phyloP scores from a whole-genome alignment of 2,329 filamentous ascomycete species.

The Nectriaceae sp. region DNA sequence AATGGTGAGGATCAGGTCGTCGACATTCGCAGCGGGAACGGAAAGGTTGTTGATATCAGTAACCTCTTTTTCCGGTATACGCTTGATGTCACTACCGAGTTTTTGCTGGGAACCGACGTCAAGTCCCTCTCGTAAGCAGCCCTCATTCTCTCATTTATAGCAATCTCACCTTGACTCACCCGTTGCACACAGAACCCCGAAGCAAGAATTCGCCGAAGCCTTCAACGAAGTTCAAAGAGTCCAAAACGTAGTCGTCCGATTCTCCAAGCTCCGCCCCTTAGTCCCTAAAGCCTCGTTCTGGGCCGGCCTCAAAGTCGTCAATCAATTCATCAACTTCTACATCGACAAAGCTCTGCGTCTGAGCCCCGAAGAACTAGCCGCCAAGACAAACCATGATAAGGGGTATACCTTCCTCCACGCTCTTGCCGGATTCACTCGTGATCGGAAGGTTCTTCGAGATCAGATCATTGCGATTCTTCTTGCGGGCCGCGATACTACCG shows the following conservation, averaged over 20 bases:
- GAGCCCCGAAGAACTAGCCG: slow-evolving; percentile 68
- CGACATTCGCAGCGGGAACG: slow-evolving; percentile 61
- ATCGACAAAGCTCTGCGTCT: slow-evolving; percentile 74
- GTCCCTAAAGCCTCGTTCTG: slow-evolving; percentile 68
- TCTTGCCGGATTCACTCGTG: slow-evolving; percentile 77
- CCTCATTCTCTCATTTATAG: background rate
- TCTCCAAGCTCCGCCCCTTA: slow-evolving; percentile 62
- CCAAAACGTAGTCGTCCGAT: slow-evolving; percentile 66
- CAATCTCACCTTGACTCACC: background rate
- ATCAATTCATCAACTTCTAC: slow-evolving; percentile 75
- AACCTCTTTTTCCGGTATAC: slow-evolving; percentile 84
- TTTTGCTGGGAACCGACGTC: slow-evolving; percentile 78
- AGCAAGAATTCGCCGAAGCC: slow-evolving; percentile 73
- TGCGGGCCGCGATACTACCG: slow-evolving; percentile 86
- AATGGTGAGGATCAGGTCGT: slow-evolving; percentile 64
- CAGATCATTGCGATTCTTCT: slow-evolving; percentile 82
- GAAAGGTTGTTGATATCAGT: slow-evolving; percentile 67
- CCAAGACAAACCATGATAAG: slow-evolving; percentile 70
- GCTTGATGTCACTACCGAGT: slow-evolving; percentile 83
- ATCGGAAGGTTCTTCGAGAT: slow-evolving; percentile 73
- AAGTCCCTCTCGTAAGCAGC: slow-evolving; percentile 54
- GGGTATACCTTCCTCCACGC: slow-evolving; percentile 86
- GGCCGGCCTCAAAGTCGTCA: slow-evolving; percentile 65
- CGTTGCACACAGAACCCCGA: slow-evolving; percentile 49
- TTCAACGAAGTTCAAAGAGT: slow-evolving; percentile 79